Conservation (phyloP, 2,329 filamentous ascomycete species). For the Pyricularia pennisetigena region DNA sequence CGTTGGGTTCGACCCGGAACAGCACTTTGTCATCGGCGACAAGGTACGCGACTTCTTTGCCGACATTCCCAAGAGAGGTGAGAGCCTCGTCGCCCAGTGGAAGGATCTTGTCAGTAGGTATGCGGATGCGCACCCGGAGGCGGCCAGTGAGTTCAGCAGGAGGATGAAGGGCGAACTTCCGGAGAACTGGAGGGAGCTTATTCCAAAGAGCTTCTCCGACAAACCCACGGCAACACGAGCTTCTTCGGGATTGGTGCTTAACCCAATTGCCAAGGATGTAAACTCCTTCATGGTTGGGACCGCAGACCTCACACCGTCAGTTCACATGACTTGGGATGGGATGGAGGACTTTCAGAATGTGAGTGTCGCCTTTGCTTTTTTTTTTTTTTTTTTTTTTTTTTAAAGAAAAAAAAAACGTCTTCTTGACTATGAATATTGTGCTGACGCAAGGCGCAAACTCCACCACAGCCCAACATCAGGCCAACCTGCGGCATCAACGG, state of each 20-base stretch:
- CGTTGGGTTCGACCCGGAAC: constrained; percentile 37
- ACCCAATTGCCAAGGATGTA: constrained; percentile 30
- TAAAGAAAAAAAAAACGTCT: no score
- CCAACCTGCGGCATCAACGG: constrained; percentile 19
- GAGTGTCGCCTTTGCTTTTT: constrained; percentile 10
- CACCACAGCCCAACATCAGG: constrained; percentile 10
- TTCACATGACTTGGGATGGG: constrained; percentile 38
- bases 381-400: background rate
- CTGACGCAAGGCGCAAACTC: background rate
- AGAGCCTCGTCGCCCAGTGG: constrained; percentile 37
- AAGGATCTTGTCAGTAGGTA: constrained; percentile 20
- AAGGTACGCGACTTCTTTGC: constrained; percentile 41
- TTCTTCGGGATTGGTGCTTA: constrained; percentile 36
- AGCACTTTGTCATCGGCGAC: constrained; percentile 33
- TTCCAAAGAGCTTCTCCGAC: constrained; percentile 38
- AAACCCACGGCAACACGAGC: constrained; percentile 38
- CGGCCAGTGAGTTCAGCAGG: constrained; percentile 30
- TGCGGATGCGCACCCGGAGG: constrained; percentile 12
- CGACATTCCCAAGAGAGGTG: constrained; percentile 33
- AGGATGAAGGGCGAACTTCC: constrained; percentile 37
- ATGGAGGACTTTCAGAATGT: constrained; percentile 41
- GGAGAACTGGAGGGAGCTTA: constrained; percentile 36
- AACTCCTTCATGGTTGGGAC: constrained; percentile 35
- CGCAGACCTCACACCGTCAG: constrained; percentile 34
- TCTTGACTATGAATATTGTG: background rate